Conservation (phyloP, 108 stramenopile genomes). For the Epithemia pelagica region DNA sequence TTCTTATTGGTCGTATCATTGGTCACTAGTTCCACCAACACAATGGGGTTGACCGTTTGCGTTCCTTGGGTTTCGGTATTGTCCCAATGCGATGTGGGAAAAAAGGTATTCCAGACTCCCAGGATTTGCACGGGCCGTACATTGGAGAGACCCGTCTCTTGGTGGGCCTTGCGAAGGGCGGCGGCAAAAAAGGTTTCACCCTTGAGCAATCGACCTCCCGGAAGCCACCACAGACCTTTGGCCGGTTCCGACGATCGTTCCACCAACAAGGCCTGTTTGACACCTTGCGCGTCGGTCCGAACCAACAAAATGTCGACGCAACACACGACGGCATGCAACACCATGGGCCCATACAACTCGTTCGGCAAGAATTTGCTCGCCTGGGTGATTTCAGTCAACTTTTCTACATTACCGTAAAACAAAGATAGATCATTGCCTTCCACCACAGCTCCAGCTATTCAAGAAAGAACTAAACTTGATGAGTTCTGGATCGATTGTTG, state of each 20-base stretch:
- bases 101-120: constrained; percentile 57
- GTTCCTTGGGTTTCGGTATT: constrained; percentile 46
- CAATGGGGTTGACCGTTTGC: constrained; percentile 64
- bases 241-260: constrained; percentile 52
- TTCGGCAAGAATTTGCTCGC: constrained; percentile 37
- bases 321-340: constrained; percentile 45
- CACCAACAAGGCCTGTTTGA: constrained; percentile 49
- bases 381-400: constrained; percentile 42
- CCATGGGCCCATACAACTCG: constrained; percentile 50
- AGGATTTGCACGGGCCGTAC: constrained; percentile 52
- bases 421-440: constrained; percentile 53
- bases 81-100: constrained; percentile 53
- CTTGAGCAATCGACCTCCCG: constrained; percentile 64
- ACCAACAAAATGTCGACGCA: constrained; percentile 59
- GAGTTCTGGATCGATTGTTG: no score
- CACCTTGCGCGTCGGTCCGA: constrained; percentile 17
- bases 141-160: constrained; percentile 51
- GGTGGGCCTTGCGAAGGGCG: constrained; percentile 46
- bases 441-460: constrained; percentile 38
- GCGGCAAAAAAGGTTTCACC: constrained; percentile 72
- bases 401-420: constrained; percentile 42
- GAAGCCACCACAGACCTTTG: constrained; percentile 70
- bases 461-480: background rate
- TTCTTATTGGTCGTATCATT: constrained; percentile 4
- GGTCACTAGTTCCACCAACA: constrained; percentile 45